Conservation (phyloP, 2,329 filamentous ascomycete species). For the Talaromyces sp. region DNA sequence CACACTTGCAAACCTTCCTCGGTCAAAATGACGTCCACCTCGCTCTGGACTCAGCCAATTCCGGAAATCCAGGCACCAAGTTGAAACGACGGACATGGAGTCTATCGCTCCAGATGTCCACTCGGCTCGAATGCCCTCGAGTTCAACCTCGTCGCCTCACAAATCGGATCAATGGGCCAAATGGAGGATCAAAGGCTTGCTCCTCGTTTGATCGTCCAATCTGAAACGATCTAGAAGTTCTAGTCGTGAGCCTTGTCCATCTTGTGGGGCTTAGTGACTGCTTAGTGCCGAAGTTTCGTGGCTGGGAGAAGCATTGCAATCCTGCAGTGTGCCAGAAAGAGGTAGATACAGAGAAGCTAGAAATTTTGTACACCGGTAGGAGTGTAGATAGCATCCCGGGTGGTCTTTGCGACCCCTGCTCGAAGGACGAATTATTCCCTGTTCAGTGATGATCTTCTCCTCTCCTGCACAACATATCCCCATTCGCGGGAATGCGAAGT, state of each 20-base stretch:
- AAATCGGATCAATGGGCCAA: conserved; percentile 6
- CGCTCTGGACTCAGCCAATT: conserved; percentile 4
- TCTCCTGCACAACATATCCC: not conserved
- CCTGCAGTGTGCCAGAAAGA: conserved; percentile 12
- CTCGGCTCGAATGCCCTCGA: not conserved
- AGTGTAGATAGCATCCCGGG: not conserved
- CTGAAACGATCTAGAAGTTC: conserved; percentile 39
- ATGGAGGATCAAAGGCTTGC: conserved; percentile 19
- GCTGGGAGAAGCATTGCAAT: conserved; percentile 4
- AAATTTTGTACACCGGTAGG: too few species aligned
- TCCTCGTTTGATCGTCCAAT: conserved; percentile 34
- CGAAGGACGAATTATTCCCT: not conserved
- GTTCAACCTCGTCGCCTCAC: conserved; percentile 4
- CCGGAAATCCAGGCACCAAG: not conserved
- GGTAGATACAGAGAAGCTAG: not conserved
- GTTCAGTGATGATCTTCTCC: conserved; percentile 8
- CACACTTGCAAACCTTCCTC: not conserved
- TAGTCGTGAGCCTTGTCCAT: conserved; percentile 9
- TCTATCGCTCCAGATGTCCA: conserved; percentile 20
- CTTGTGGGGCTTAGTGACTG: conserved; percentile 13
- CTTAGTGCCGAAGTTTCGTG: conserved; percentile 3
- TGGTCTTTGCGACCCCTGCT: not conserved
- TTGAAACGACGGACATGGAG: conserved; percentile 9
- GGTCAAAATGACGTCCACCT: conserved; percentile 1
- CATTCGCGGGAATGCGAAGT: not conserved